Base-by-base conservation (phyloP, 2,329 filamentous ascomycete species). In the Exophiala xenobiotica region DNA sequence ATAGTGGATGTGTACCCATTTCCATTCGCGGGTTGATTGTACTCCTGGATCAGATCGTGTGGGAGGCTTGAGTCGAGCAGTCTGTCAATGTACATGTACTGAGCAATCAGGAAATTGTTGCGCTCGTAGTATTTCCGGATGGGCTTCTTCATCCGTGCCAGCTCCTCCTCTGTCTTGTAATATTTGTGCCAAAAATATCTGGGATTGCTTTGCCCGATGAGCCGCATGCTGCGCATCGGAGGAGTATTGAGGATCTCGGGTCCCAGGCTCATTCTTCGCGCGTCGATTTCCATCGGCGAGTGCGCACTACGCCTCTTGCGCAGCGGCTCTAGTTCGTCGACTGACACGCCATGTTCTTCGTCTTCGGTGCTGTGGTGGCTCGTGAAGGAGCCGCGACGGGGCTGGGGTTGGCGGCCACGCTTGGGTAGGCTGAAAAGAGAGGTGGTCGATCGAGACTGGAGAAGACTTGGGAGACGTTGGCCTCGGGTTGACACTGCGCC, bases 41-140 rank as follows among this genome's bases (percentile, higher is more conserved):
- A 96, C 69, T 96, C 91, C 65, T 95, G 91, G 51, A 97, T 83
- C 38, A 97, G 76, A 63, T 92, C 86, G 65, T 95, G 91, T 1
- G 91, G 91, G n/a, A 96, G 81, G 23, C 89, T 91, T 6, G 90
- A 96, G 70, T 96, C 90, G 55, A 97, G 79, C 50, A 97, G 76
- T 46, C 86, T 82, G 70, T 96, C 92, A 62, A 96, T 96, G 68
- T 95, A 96, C 57, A 95, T 78, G 68, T 96, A 97, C 67, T 95
- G 87, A 68, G 93, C 88, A 53, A 97, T 83, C 37, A 96, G 77
- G 61, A 85, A 84, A 71, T 97, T 97, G 65, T 85, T 92, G 37
- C 88, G 83, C 74, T 95, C 86, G 65, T 97, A 95, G 72, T 96
- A 96, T 64, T 85, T 66, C 40, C 90, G 87, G 54, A 95, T 70